Percentiles rank a stretch among this genome's conserved stretches.
Evolutionary conservation across 768 basidiomycete genomes (phyloP).

Genomic region (Auricularia heimuer): DNA sequence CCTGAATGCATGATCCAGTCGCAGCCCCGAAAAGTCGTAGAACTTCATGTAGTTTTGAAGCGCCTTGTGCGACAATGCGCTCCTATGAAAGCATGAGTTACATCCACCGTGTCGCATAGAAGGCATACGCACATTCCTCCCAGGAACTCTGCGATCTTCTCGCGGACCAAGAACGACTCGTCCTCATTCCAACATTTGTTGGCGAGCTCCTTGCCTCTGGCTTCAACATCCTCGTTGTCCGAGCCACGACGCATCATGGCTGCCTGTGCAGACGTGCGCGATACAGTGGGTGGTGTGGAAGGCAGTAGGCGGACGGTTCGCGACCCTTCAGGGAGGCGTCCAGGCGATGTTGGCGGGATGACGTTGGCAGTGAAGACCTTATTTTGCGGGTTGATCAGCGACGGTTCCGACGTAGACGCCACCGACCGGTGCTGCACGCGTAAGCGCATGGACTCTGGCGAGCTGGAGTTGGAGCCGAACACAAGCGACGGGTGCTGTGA

Average conservation of each 20-base stretch:
- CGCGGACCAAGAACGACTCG: constrained; percentile 68
- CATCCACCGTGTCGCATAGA: background rate
- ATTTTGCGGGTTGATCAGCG: constrained; percentile 34
- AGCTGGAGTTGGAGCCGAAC: constrained; percentile 22
- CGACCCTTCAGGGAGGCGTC: constrained; percentile 6
- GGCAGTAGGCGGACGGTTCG: constrained; percentile 12
- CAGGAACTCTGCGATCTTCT: constrained; percentile 95
- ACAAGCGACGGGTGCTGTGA: background rate
- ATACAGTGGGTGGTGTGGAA: constrained; percentile 2
- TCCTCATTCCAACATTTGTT: constrained; percentile 79
- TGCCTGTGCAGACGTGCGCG: background rate
- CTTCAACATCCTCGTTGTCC: constrained; percentile 40
- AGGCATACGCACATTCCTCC: constrained; percentile 69
- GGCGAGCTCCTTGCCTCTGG: constrained; percentile 63
- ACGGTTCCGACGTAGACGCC: constrained; percentile 78
- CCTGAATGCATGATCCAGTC: constrained; percentile 88
- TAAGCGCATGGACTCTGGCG: constrained; percentile 35
- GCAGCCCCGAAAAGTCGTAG: constrained; percentile 77
- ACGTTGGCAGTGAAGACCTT: background rate
- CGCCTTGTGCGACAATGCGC: constrained; percentile 62
- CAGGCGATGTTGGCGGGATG: background rate
- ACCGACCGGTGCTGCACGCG: constrained; percentile 60
- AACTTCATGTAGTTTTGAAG: constrained; percentile 74
- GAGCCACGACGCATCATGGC: background rate
- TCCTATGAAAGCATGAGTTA: constrained; percentile 34